A percentile compares a stretch with the other conserved stretches of the same genome.
phyloP scores from a whole-genome alignment of 192 early-diverging fungal species.

The Backusella mclennaniae region DNA sequence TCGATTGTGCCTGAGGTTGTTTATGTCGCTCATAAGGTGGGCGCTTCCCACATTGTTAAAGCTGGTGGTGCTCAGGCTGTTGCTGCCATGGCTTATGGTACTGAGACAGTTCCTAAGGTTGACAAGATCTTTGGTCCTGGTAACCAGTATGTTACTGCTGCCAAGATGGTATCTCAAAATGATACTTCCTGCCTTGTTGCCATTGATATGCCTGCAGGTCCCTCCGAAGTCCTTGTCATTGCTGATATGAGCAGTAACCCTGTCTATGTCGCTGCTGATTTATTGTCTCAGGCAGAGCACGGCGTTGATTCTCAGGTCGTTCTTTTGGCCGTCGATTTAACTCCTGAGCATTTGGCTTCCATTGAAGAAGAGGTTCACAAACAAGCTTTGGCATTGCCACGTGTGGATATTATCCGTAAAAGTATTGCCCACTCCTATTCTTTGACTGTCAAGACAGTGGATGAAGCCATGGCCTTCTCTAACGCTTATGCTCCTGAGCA shows the following conservation, averaged over 20 bases:
- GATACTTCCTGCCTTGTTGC: constrained; percentile 91
- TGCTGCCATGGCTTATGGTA: constrained; percentile 99
- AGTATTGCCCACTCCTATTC: constrained; percentile 86
- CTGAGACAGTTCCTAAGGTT: constrained; percentile 93
- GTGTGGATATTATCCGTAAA: constrained; percentile 85
- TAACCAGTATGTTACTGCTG: constrained; percentile 99
- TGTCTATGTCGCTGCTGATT: constrained; percentile 91
- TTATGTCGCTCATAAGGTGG: constrained; percentile 97
- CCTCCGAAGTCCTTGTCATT: constrained; percentile 98
- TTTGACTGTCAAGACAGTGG: constrained; percentile 64
- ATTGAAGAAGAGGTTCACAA: constrained; percentile 79
- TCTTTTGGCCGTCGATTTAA: constrained; percentile 79
- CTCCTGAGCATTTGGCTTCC: constrained; percentile 60
- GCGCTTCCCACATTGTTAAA: constrained; percentile 85
- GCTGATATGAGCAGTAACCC: constrained; percentile 84
- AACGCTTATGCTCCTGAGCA: constrained; percentile 98
- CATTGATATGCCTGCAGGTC: constrained; percentile 99
- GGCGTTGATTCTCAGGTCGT: constrained; percentile 96
- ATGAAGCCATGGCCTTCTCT: constrained; percentile 86
- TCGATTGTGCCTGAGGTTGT: constrained; percentile 93
- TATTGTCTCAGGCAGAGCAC: constrained; percentile 97
- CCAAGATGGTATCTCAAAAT: constrained; percentile 97
- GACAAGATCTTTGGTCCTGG: constrained; percentile 99
- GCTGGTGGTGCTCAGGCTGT: constrained; percentile 99
- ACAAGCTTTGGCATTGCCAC: constrained; percentile 84